Evolutionary conservation across 768 basidiomycete genomes (phyloP), one percentile per base, ranked within the genome.

Genomic region (Goffeauzyma gilvescens): DNA sequence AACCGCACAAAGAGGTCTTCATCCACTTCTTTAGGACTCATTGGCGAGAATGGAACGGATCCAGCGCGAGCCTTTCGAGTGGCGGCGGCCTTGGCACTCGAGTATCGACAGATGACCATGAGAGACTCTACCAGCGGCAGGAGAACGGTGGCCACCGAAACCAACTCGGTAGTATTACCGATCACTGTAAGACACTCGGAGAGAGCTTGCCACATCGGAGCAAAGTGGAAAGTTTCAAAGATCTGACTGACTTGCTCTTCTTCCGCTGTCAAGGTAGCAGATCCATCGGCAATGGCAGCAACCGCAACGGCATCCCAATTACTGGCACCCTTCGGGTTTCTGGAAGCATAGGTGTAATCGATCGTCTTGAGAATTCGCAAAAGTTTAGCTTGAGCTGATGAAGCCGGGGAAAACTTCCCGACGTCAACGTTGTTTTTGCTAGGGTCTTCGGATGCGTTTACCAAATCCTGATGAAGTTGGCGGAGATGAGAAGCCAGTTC

Each of bases 31-130:
- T 37, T 46, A 35, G 32, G 50, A 46, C 21, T 50, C 42, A 45
- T 54, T 32, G 47, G 53, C 41, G 49, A 52, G 36, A 47, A 46
- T 39, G 55, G 47, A 36, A 45, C 50, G 32, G 49, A 51, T 18
- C 38, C 41, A 12, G 49, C 20, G 2, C 40, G 34, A 40, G 77
- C 75, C 12, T 68, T 64, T 25, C 71, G 50, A 22, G 57, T 63
- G 13, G 67, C 66, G 0, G 66, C 50, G n/a, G 68, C 54, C 52
- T 78, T 78, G 6, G 79, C 68, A 6, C 80, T 81, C 22, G 81
- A 82, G 60, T 89, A 84, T 64, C 93, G 93, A 73, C 85, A 93
- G 28, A 98, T 85, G 1, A 98, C 87, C 90, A 98, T 95, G 47
- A 98, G 67, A 2, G 89, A 75, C 63, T 98, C 93, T 46, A 98